These are phyloP conservation scores for Harringtonia aguacate DNA, from an alignment of 2,329 filamentous ascomycete species.

Conservation along the genomic window DNA sequence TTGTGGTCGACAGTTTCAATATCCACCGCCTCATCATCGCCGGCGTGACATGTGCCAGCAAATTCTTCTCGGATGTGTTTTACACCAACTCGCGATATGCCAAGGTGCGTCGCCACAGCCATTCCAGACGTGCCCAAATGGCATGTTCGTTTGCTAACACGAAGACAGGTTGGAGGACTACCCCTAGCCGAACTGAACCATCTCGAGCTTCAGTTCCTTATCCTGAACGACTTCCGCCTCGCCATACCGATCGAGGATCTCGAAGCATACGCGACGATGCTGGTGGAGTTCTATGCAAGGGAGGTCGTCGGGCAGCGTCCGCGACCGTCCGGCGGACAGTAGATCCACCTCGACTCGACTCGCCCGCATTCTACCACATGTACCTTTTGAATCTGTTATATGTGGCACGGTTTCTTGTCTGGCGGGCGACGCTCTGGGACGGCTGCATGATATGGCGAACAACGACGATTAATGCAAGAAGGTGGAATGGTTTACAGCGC, in stretches of 20 bases:
- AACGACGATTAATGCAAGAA: neutral
- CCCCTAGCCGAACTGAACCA: slow-evolving; percentile 91
- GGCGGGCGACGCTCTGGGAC: too few relatives aligned
- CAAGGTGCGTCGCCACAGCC: slow-evolving; percentile 54
- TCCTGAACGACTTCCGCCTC: slow-evolving; percentile 92
- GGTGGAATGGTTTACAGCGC: too few relatives aligned
- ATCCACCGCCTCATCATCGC: slow-evolving; percentile 95
- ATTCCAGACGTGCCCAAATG: neutral
- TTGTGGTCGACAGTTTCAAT: slow-evolving; percentile 98
- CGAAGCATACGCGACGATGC: slow-evolving; percentile 95
- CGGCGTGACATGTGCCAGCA: slow-evolving; percentile 95
- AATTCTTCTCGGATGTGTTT: slow-evolving; percentile 98
- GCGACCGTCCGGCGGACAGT: neutral
- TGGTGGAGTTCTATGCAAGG: slow-evolving; percentile 93
- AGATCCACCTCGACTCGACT: neutral
- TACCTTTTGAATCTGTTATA: neutral
- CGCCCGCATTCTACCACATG: neutral
- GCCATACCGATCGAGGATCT: slow-evolving; percentile 90
- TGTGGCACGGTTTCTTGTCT: too few relatives aligned
- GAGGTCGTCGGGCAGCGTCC: slow-evolving; percentile 56
- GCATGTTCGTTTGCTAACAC: slow-evolving; percentile 10
- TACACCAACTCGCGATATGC: slow-evolving; percentile 99
- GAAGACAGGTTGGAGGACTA: slow-evolving; percentile 73
- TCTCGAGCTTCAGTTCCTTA: slow-evolving; percentile 86
- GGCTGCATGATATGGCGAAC: neutral